phyloP scores from a whole-genome alignment of 2,329 filamentous ascomycete species.

The Colletotrichum coccodes region DNA sequence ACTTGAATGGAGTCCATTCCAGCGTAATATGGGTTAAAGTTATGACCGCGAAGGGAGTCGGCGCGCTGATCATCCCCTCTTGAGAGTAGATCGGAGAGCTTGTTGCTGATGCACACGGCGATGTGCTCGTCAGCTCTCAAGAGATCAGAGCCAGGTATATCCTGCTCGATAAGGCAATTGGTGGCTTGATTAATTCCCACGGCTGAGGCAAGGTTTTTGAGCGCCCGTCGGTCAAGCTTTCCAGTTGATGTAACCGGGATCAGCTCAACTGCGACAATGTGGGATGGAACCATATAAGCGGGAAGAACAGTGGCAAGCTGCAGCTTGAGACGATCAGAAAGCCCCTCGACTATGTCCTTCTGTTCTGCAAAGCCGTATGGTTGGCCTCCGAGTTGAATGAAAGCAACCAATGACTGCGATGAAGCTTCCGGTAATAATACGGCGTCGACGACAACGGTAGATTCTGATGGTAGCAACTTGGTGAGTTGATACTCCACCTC shows the following conservation, averaged over 20 bases:
- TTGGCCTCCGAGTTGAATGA: conserved; percentile 2
- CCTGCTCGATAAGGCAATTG: background rate
- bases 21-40: conserved; percentile 25
- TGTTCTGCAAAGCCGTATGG: background rate
- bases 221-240: conserved; percentile 35
- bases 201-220: background rate
- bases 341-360: background rate
- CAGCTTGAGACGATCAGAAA: background rate
- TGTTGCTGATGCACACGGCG: conserved; percentile 14
- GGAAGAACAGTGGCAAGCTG: conserved; percentile 27
- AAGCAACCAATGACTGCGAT: conserved; percentile 21
- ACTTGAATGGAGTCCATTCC: conserved; percentile 30
- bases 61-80: background rate
- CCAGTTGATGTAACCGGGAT: conserved; percentile 34
- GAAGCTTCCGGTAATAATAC: background rate
- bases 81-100: conserved; percentile 10
- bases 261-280: conserved; percentile 24
- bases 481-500: conserved; percentile 42
- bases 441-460: conserved; percentile 13
- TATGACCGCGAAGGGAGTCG: background rate
- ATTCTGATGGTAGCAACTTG: background rate
- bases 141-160: background rate
- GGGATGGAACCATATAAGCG: conserved; percentile 37
- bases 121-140: conserved; percentile 2
- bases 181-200: background rate